Conservation (phyloP, 78 protist genomes). For the slime mould (Dictyostelium discoideum) region DNA sequence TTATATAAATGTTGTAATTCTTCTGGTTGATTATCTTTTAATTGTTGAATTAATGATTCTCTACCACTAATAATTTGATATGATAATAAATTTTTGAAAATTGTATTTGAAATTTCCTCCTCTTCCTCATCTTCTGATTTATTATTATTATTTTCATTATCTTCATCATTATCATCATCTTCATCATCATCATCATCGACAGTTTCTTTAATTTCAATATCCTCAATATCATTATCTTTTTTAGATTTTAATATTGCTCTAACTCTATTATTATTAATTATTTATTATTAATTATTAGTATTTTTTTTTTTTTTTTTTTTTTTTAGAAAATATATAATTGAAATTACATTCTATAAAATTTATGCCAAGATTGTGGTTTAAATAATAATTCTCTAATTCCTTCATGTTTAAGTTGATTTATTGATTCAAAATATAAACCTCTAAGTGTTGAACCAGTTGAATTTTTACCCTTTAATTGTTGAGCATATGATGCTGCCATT, state of each 20-base stretch:
- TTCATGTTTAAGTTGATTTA: conserved; percentile 16
- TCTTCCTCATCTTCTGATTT: background rate
- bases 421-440: conserved; percentile 39
- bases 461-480: conserved; percentile 11
- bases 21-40: background rate
- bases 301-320: too few species aligned
- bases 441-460: background rate
- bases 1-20: conserved; percentile 2
- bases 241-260: background rate
- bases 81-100: conserved; percentile 12
- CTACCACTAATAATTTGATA: conserved; percentile 4
- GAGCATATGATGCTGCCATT: conserved; percentile 17
- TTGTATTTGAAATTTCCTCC: background rate
- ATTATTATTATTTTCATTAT: background rate
- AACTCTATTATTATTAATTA: background rate
- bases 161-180: background rate
- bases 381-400: conserved; percentile 35
- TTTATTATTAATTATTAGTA: background rate
- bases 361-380: conserved; percentile 36
- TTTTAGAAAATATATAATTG: background rate
- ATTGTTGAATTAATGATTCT: conserved; percentile 14
- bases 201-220: background rate
- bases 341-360: conserved; percentile 12
- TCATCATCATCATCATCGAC: background rate
- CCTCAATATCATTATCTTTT: background rate